Evolutionary conservation across 345 rosid genomes (phyloP).

Genomic region (Angophora floribunda): DNA sequence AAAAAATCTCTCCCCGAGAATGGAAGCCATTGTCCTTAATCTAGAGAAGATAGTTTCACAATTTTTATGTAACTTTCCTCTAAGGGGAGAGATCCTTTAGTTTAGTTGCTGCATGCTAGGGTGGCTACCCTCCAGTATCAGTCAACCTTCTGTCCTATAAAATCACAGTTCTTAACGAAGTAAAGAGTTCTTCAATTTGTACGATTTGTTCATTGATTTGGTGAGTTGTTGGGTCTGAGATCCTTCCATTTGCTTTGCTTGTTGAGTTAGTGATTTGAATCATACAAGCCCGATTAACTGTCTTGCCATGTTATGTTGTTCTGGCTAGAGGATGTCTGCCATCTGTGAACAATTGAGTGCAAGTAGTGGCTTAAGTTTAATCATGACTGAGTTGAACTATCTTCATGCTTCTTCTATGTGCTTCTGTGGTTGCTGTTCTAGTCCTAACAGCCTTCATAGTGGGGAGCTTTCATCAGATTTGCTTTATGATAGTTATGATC

Average conservation of each 20-base stretch:
- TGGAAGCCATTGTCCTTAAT: not conserved
- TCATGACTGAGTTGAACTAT: not conserved
- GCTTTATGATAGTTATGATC: constrained; percentile 27
- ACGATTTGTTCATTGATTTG: not conserved
- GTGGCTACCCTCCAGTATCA: not conserved
- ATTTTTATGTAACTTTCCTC: not conserved
- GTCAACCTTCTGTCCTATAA: not conserved
- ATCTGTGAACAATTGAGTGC: not conserved
- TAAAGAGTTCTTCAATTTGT: not conserved
- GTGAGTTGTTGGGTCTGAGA: not conserved
- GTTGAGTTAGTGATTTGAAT: not conserved
- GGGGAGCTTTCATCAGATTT: constrained; percentile 43
- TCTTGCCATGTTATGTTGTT: not conserved
- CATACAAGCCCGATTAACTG: not conserved
- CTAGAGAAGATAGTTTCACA: not conserved
- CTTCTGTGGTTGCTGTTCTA: constrained; percentile 25
- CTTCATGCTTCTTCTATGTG: not conserved
- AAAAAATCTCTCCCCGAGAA: not conserved
- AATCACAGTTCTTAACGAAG: not conserved
- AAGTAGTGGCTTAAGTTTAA: not conserved
- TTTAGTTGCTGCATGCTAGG: not conserved
- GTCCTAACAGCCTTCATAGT: constrained; percentile 19
- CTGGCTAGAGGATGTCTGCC: not conserved
- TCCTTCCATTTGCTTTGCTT: not conserved
- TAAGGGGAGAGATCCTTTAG: not conserved